phyloP scores from a whole-genome alignment of 768 basidiomycete genomes.

The Clitopilus hobsonii region DNA sequence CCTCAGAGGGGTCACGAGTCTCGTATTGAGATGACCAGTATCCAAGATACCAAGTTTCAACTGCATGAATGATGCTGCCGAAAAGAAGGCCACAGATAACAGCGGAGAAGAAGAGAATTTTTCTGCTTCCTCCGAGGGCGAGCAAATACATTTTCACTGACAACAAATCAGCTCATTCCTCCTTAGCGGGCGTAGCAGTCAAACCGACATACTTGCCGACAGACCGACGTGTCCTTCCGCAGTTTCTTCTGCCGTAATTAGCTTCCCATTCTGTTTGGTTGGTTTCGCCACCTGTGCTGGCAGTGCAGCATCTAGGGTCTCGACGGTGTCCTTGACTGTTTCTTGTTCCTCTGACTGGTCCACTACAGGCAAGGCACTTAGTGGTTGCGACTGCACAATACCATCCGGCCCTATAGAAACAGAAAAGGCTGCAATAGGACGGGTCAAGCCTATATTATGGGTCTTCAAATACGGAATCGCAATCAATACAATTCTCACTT shows the following conservation, averaged over 20 bases:
- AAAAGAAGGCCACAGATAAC: conserved; percentile 20
- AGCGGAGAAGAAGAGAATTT: conserved; percentile 26
- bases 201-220: conserved; percentile 27
- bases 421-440: conserved; percentile 50
- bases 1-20: conserved; percentile 21
- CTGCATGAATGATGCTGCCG: conserved; percentile 16
- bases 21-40: conserved; percentile 44
- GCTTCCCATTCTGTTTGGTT: conserved; percentile 41
- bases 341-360: conserved; percentile 24
- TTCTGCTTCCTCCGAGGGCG: conserved; percentile 31
- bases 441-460: conserved; percentile 47
- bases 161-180: conserved; percentile 16
- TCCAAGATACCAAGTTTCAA: conserved; percentile 41
- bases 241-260: conserved; percentile 64
- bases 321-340: conserved; percentile 16
- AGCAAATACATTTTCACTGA: conserved; percentile 33
- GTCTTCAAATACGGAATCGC: conserved; percentile 15
- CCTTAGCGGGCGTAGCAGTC: conserved; percentile 11
- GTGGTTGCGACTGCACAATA: conserved; percentile 43
- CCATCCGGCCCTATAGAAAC: conserved; percentile 55
- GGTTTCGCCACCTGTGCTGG: conserved; percentile 12
- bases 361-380: conserved; percentile 31
- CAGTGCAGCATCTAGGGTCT: conserved; percentile 20
- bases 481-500: not conserved
- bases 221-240: conserved; percentile 55